Percentiles rank a stretch among this genome's conserved stretches.
Conservation (phyloP, 2,329 filamentous ascomycete species). For the Magnaporthiopsis poae region DNA sequence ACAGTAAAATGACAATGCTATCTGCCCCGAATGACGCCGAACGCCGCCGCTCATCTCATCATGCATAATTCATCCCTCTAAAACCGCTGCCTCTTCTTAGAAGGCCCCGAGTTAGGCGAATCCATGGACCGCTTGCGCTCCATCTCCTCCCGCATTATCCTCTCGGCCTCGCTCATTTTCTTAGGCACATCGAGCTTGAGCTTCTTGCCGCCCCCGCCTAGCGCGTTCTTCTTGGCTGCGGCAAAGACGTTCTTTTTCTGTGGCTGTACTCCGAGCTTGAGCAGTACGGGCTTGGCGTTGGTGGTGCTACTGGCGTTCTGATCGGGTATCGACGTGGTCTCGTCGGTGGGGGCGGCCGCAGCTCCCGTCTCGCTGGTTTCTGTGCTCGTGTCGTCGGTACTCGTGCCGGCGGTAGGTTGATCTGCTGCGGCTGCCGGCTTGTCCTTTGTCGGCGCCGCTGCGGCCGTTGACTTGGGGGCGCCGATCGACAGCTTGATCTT, state of each 20-base stretch:
- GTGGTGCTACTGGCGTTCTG: constrained; percentile 11
- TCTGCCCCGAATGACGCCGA: not conserved
- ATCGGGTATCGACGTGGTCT: not conserved
- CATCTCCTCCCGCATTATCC: constrained; percentile 80
- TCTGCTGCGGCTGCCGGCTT: constrained; percentile 13
- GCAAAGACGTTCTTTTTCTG: constrained; percentile 71
- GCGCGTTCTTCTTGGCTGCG: constrained; percentile 57
- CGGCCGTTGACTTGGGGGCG: constrained; percentile 24
- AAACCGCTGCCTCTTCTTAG: constrained; percentile 43
- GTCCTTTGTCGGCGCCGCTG: constrained; percentile 12
- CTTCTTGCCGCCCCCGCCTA: constrained; percentile 57
- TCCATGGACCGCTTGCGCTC: constrained; percentile 56
- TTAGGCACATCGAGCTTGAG: constrained; percentile 52
- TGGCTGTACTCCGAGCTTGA: constrained; percentile 54
- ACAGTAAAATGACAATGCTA: not conserved
- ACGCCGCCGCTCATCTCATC: not conserved
- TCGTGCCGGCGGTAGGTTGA: not conserved
- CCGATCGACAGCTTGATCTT: constrained; percentile 65
- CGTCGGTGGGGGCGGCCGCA: not conserved
- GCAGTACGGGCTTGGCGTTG: constrained; percentile 34
- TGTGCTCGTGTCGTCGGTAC: not conserved
- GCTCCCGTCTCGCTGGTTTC: not conserved
- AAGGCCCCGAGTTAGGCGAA: constrained; percentile 30
- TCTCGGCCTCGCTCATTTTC: constrained; percentile 80
- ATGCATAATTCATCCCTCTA: constrained; percentile 11